Evolutionary conservation across 257 asterid species (phyloP), one percentile per base, ranked within the genome.

Genomic region (Scutellaria barbata): DNA sequence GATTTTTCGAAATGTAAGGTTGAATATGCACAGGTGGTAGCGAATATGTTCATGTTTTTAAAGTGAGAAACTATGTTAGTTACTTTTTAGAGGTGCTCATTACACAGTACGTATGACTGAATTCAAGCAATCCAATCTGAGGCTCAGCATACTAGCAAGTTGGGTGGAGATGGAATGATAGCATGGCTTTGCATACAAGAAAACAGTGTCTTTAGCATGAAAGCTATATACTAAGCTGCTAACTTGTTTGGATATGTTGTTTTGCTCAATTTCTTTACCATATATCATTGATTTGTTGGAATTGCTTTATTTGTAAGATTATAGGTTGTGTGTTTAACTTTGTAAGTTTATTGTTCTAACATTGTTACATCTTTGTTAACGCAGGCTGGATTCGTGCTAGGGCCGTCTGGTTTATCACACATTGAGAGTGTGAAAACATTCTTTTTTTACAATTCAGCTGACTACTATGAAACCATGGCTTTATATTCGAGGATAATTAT

Each of bases 341-440:
- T 33, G 50, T 33, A 71, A 10, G 55, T 57, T 22, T 17, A 17
- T 67, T 16, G 52, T 66, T 72, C 61, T 77, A 40, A 54, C 37
- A 16, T 22, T 45, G 43, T 52, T 20, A n/a, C 57, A 57, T 63
- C 45, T 76, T 63, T 46, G 17, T 65, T 58, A 63, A 55, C 68
- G 70, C 92, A 95, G 99, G 98, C 99, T 10, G 99, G 99, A 39
- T 88, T 92, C 58, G 87, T 95, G 74, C 81, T 95, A 72, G 97
- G 99, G 13, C 99, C 97, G 4, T 92, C 99, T 7, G 86, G 97
- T 33, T 76, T 95, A 59, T 92, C 98, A 10, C 88, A 82, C 58
- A 79, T 89, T 48, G 72, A 63, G 0, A 5, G 9, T 4, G 84
- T 92, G 9, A 84, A 75, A 47, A 16, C 52, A 0, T 95, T 89